Conservation (phyloP, 345 rosid genomes). For the Moringa oleifera region DNA sequence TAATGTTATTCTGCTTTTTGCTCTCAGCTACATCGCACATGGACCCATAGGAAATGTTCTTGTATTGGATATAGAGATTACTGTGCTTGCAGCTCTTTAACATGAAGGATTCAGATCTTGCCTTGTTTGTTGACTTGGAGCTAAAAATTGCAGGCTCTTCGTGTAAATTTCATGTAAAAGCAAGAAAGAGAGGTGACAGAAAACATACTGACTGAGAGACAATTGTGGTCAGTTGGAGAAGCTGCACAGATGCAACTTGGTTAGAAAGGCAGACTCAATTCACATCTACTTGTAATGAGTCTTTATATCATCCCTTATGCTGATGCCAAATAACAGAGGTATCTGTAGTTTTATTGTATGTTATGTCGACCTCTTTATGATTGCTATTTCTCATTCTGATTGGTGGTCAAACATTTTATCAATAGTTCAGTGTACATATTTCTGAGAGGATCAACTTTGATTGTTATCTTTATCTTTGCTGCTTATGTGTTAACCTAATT, state of each 20-base stretch:
- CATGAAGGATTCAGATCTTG: background rate
- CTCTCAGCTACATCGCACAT: background rate
- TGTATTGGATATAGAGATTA: background rate
- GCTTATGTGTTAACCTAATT: too few relatives aligned
- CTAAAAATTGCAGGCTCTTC: constrained; percentile 24
- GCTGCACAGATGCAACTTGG: constrained; percentile 22
- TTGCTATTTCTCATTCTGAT: too few relatives aligned
- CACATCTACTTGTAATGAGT: background rate
- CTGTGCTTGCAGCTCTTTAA: background rate
- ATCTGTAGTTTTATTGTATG: background rate
- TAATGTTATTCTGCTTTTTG: background rate
- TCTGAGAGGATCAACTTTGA: too few relatives aligned
- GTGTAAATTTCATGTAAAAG: constrained; percentile 20
- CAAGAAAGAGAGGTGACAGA: background rate
- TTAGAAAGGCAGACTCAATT: constrained; percentile 8
- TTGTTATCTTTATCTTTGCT: too few relatives aligned
- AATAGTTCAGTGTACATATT: too few relatives aligned
- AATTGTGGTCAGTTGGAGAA: constrained; percentile 10
- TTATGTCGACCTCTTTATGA: too few relatives aligned
- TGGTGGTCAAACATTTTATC: too few relatives aligned
- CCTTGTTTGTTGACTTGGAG: background rate
- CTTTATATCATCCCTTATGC: background rate
- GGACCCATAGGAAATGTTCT: background rate
- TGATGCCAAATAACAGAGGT: background rate
- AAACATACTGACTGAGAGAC: constrained; percentile 1